phyloP scores from a whole-genome alignment of 495 filamentous ascomycete genomes.

The Parathielavia appendiculata region DNA sequence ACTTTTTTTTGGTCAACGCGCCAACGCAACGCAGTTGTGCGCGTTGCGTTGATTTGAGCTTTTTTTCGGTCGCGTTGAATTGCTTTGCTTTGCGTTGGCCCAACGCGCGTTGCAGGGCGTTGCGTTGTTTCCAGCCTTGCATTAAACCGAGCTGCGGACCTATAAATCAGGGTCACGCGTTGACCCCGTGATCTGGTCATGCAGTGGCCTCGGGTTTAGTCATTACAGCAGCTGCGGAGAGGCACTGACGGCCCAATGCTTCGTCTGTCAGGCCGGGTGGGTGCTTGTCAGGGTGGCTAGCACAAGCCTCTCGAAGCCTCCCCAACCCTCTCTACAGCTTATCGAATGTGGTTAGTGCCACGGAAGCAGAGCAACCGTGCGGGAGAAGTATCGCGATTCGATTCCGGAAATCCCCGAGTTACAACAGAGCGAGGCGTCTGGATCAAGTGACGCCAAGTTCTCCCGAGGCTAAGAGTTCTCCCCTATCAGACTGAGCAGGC shows the following conservation, averaged over 20 bases:
- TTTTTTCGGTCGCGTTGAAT: too few relatives aligned
- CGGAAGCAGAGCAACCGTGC: neutral
- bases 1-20: too few relatives aligned
- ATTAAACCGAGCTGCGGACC: too few relatives aligned
- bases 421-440: conserved; percentile 1
- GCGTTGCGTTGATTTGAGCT: too few relatives aligned
- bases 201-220: neutral
- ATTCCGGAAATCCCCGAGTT: conserved; percentile 1
- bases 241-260: neutral
- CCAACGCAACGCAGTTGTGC: too few relatives aligned
- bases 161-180: too few relatives aligned
- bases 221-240: neutral
- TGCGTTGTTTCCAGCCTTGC: too few relatives aligned
- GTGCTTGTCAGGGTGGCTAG: neutral
- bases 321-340: neutral
- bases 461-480: neutral
- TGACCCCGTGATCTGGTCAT: neutral
- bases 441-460: conserved; percentile 3
- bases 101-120: too few relatives aligned
- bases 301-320: conserved; percentile 1
- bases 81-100: too few relatives aligned
- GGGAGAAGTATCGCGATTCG: neutral
- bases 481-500: conserved; percentile 4
- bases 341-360: neutral
- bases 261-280: neutral